Percentiles rank a stretch among this genome's conserved stretches.
Conservation (phyloP, 2,329 filamentous ascomycete species). For the Phoma sp. region DNA sequence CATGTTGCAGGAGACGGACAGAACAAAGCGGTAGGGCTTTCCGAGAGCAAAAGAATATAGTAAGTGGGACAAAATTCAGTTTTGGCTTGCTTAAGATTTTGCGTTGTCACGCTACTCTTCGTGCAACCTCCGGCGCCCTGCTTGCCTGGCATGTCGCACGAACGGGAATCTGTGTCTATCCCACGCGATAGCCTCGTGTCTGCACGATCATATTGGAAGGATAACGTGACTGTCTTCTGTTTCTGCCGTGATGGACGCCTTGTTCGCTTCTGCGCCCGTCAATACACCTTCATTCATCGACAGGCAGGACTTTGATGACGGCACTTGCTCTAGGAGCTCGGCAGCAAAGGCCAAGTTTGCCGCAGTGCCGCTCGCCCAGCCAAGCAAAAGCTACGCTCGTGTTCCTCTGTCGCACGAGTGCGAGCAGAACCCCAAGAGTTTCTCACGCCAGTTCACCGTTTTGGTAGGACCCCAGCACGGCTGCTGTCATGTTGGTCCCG, state of each 20-base stretch:
- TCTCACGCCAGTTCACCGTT: conserved; percentile 6
- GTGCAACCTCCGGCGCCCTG: background rate
- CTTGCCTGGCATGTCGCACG: background rate
- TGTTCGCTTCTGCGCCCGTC: conserved; percentile 1
- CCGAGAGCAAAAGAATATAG: background rate
- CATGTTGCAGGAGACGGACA: conserved; percentile 1
- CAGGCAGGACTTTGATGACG: conserved; percentile 8
- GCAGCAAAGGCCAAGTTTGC: conserved; percentile 10
- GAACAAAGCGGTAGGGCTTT: conserved; percentile 2
- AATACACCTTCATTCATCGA: conserved; percentile 10
- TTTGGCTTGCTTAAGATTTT: conserved; percentile 2
- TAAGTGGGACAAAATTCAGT: background rate
- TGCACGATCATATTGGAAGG: conserved; percentile 17
- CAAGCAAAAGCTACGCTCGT: conserved; percentile 24
- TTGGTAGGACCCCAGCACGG: background rate
- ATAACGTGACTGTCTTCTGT: conserved; percentile 7
- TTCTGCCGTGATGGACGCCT: conserved; percentile 11
- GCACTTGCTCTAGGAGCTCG: conserved; percentile 1
- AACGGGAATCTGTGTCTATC: conserved; percentile 4
- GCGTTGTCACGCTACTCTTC: background rate
- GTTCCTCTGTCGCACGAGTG: conserved; percentile 17
- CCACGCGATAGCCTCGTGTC: conserved; percentile 18
- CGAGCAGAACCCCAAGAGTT: background rate
- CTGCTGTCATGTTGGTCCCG: conserved; percentile 12
- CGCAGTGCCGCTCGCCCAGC: conserved; percentile 10